Percentiles rank a stretch among this genome's conserved stretches.
These are phyloP conservation scores for Citrullus colocynthis DNA, from an alignment of 306 rosid genomes.

Conservation along the genomic window DNA sequence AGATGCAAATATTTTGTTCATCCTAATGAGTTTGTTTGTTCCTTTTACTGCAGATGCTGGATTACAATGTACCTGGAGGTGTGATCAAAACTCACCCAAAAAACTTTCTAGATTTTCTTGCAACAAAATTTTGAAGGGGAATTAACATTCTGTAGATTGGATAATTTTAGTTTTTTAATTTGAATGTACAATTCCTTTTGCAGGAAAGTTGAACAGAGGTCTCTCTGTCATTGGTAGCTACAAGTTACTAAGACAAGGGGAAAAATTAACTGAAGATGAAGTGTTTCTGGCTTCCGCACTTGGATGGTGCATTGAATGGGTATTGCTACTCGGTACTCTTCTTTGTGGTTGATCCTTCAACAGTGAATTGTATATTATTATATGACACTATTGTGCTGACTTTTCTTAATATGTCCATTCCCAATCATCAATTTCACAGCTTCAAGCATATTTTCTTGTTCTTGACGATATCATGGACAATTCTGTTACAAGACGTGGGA, in stretches of 20 bases:
- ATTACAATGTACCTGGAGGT: constrained; percentile 45
- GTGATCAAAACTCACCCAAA: not conserved
- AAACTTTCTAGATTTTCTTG: not conserved
- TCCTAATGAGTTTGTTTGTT: not conserved
- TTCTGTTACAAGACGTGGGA: constrained; percentile 39
- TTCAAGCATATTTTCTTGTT: constrained; percentile 40
- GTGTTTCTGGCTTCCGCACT: constrained; percentile 29
- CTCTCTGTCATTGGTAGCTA: constrained; percentile 37
- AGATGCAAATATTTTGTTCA: not conserved
- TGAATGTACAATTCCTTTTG: not conserved
- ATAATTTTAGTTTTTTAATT: not conserved
- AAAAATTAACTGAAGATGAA: constrained; percentile 24
- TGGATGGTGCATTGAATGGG: constrained; percentile 58
- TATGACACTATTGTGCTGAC: not conserved
- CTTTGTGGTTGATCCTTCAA: not conserved
- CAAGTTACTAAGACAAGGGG: constrained; percentile 23
- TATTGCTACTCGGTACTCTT: not conserved
- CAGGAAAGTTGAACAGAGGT: constrained; percentile 39
- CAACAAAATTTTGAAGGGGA: not conserved
- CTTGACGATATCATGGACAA: constrained; percentile 45
- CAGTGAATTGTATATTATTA: not conserved
- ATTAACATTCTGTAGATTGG: not conserved
- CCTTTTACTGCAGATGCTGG: constrained; percentile 32
- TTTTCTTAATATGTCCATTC: not conserved
- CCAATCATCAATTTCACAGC: constrained; percentile 12